Evolutionary conservation across 2,329 filamentous ascomycete species (phyloP).

Genomic region (Colletotrichum kahawae): DNA sequence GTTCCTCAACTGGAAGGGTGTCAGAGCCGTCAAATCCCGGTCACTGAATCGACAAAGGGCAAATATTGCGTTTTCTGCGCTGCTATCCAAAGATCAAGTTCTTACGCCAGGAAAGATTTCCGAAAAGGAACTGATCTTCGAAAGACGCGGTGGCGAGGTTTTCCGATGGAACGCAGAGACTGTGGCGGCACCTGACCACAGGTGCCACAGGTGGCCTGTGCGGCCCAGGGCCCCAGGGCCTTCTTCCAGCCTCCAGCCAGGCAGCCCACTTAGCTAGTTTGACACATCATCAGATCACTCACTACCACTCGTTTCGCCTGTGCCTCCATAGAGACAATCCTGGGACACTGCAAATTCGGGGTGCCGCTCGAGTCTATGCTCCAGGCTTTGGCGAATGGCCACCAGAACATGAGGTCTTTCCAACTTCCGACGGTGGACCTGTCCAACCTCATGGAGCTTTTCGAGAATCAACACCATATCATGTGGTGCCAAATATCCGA

Average conservation of each 20-base stretch:
- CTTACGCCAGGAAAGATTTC: conserved; percentile 1
- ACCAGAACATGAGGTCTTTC: neutral
- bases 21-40: conserved; percentile 9
- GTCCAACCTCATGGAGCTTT: neutral
- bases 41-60: conserved; percentile 12
- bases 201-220: too few relatives aligned
- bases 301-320: too few relatives aligned
- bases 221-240: too few relatives aligned
- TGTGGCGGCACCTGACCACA: too few relatives aligned
- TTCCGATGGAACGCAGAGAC: neutral
- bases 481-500: conserved; percentile 1
- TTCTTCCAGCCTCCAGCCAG: too few relatives aligned
- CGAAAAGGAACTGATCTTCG: conserved; percentile 4
- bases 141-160: conserved; percentile 6
- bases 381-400: neutral
- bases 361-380: neutral
- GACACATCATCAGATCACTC: too few relatives aligned
- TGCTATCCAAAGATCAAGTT: neutral
- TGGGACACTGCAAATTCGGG: conserved; percentile 13
- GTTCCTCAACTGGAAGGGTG: conserved; percentile 14
- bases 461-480: neutral
- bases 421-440: neutral
- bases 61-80: conserved; percentile 8
- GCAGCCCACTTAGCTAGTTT: too few relatives aligned
- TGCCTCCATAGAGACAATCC: neutral